Percentiles rank a stretch among this genome's conserved stretches.
Conservation (phyloP, 345 rosid species). For the Mercurialis annua region DNA sequence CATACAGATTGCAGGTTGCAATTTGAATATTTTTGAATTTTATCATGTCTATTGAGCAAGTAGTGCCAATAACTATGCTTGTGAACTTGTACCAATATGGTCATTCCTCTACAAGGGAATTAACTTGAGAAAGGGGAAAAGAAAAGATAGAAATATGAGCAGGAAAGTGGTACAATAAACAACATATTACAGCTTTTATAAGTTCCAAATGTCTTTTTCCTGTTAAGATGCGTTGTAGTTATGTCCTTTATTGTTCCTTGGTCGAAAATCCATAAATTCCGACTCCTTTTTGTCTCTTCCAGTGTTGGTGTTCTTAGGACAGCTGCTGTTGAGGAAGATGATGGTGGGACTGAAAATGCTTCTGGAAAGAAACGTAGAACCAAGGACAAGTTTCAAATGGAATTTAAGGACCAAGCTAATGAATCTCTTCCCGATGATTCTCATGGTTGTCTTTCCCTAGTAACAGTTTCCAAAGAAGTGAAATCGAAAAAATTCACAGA, state of each 20-base stretch:
- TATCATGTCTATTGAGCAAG: not conserved
- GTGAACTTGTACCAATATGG: not conserved
- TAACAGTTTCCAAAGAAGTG: slow-evolving; percentile 18
- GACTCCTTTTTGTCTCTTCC: not conserved
- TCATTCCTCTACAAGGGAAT: not conserved
- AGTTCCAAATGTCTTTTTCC: not conserved
- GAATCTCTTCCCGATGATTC: slow-evolving; percentile 36
- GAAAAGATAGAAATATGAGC: not conserved
- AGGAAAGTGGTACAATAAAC: not conserved
- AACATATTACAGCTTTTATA: not conserved
- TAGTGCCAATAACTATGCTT: not conserved
- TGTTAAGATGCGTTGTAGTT: not conserved
- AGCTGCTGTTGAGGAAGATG: slow-evolving; percentile 35
- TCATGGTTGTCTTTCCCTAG: slow-evolving; percentile 16
- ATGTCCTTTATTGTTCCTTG: not conserved
- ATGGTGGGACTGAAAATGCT: slow-evolving; percentile 31
- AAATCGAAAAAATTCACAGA: slow-evolving; percentile 20
- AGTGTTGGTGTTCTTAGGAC: slow-evolving; percentile 32
- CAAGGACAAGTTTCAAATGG: slow-evolving; percentile 37
- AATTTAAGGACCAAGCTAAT: slow-evolving; percentile 29
- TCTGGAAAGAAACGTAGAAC: slow-evolving; percentile 39
- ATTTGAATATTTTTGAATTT: slow-evolving; percentile 1
- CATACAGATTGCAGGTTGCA: slow-evolving; percentile 53
- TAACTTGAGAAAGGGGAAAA: not conserved
- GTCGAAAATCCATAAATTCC: slow-evolving; percentile 8